Evolutionary conservation across 2,329 filamentous ascomycete genomes (phyloP).

Genomic region (Microcera coccophila): DNA sequence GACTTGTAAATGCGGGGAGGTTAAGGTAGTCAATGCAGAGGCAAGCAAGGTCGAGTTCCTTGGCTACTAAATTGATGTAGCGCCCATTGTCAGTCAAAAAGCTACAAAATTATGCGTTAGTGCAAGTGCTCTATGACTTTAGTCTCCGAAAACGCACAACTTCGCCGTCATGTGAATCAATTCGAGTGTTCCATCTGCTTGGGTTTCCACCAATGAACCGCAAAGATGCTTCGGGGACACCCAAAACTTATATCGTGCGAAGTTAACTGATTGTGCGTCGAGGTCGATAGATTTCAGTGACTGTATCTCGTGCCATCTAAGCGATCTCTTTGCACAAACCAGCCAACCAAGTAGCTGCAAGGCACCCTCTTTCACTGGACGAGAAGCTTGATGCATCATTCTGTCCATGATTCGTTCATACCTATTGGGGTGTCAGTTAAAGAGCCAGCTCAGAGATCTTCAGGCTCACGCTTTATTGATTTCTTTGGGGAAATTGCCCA

Average conservation of each 20-base stretch:
- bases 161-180: constrained; percentile 10
- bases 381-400: not conserved
- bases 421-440: not conserved
- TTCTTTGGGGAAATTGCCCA: not conserved
- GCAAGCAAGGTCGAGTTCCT: constrained; percentile 2
- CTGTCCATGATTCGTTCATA: constrained; percentile 8
- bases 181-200: constrained; percentile 8
- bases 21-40: constrained; percentile 6
- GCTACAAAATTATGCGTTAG: not conserved
- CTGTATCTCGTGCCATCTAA: constrained; percentile 14
- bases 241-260: not conserved
- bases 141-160: constrained; percentile 1
- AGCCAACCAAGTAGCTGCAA: constrained; percentile 9
- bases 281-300: constrained; percentile 8
- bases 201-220: constrained; percentile 9
- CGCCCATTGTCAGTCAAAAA: not conserved
- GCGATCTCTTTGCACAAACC: constrained; percentile 7
- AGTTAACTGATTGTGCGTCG: constrained; percentile 3
- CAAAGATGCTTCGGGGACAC: constrained; percentile 5
- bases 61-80: not conserved
- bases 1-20: not conserved
- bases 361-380: not conserved
- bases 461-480: not conserved
- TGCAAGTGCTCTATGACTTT: not conserved
- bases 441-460: not conserved